Base-by-base conservation (phyloP, 345 rosid genomes). In the Pelargonium nanum region DNA sequence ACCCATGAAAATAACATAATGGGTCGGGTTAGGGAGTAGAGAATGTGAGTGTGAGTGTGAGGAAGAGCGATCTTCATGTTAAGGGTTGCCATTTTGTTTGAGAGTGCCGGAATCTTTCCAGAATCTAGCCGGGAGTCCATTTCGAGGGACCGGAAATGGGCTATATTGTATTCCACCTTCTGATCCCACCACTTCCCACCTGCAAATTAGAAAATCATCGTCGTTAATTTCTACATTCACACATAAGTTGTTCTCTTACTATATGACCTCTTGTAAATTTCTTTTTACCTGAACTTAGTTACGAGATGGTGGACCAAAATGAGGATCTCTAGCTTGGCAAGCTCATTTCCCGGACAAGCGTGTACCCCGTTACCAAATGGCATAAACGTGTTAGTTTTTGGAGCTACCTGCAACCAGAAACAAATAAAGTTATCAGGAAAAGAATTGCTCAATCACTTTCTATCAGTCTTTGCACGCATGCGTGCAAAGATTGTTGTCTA, bases 351-450 rank as follows among this genome's bases (percentile, higher is more conserved):
- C 2, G 99, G 96, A 75, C 99, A 93, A 26, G 94, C 74, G 51
- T 93, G 99, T 5, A 74, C 88, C n/a, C 99, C 99, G 30, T 66
- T 81, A 62, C 99, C 97, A 62, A 93, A 93, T n/a, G 99, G 97
- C 88, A 87, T 75, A 71, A 83, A 89, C 0, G 90, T 87, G 58
- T 87, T 77, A 28, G 32, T 28, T 28, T 28, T 28, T 28, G 32
- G 94, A 64, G 87, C 52, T 24, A 66, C 85, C 92, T 85, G 71
- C 50, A 70, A 52, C 55, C 69, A 57, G 22, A 63, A n/a, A 10
- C 16, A 40, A 12, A 6, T 9, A 40, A 40, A 40, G 3, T 40
- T 10, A 40, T 15, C 48, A 40, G 0, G 48, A 2, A 40, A 40
- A n/a, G n/a, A n/a, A n/a, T n/a, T n/a, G n/a, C n/a, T n/a, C 32